Percentiles rank a stretch among this genome's conserved stretches.
Conservation (phyloP, 768 basidiomycete genomes). For the Ephemerocybe angulata region DNA sequence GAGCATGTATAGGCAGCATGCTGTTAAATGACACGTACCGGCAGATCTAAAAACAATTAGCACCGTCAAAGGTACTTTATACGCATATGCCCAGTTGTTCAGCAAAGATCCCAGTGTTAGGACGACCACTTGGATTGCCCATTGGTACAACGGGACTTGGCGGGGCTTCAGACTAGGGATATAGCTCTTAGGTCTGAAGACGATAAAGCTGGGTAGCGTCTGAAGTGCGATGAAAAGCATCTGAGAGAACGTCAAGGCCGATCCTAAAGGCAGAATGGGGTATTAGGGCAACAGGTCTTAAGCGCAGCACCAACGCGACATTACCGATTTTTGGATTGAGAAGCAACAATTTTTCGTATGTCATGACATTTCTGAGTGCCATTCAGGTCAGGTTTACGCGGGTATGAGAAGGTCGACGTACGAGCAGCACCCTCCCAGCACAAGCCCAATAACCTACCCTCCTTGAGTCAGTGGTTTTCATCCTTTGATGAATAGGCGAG, state of each 20-base stretch:
- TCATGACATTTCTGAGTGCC: constrained; percentile 69
- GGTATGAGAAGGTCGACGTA: constrained; percentile 31
- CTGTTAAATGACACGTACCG: constrained; percentile 38
- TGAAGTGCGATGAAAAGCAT: constrained; percentile 74
- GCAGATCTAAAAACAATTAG: constrained; percentile 86
- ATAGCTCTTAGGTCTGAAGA: constrained; percentile 27
- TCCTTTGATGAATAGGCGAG: not conserved
- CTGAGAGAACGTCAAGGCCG: constrained; percentile 81
- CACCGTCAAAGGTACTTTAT: constrained; percentile 70
- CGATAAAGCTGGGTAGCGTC: constrained; percentile 61
- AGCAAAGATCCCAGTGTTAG: constrained; percentile 64
- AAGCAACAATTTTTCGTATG: constrained; percentile 70
- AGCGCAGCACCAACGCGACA: too few relatives aligned
- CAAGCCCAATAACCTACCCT: constrained; percentile 39
- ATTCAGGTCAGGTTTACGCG: not conserved
- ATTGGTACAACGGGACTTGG: constrained; percentile 62
- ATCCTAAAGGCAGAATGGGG: constrained; percentile 45
- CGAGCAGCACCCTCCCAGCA: constrained; percentile 85
- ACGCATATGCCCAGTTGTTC: constrained; percentile 81
- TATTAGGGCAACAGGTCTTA: too few relatives aligned
- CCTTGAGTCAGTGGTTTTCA: constrained; percentile 5
- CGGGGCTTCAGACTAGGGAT: constrained; percentile 59
- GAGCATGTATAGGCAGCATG: not conserved
- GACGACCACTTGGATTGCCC: constrained; percentile 70
- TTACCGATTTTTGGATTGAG: constrained; percentile 68